Percentiles rank a stretch among this genome's conserved stretches.
Conservation (phyloP, 2,329 filamentous ascomycete genomes). For the Trichoderma cornu-damae region DNA sequence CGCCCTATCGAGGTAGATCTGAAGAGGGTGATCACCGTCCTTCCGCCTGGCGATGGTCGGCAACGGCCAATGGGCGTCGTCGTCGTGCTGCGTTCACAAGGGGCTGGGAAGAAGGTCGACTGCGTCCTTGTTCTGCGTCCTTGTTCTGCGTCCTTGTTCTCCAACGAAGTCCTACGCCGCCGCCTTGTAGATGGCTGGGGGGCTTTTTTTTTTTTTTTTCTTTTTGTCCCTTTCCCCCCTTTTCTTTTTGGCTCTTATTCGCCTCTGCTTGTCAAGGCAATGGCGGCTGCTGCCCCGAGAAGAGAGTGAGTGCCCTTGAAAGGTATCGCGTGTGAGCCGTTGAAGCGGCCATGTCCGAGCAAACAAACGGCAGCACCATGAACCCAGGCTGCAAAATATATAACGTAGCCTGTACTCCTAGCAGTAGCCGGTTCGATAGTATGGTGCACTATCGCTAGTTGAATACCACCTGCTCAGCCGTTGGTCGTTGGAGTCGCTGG, state of each 20-base stretch:
- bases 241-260: not conserved
- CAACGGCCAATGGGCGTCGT: conserved; percentile 9
- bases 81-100: conserved; percentile 14
- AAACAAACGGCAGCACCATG: not conserved
- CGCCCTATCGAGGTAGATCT: conserved; percentile 16
- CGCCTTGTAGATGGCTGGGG: conserved; percentile 1
- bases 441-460: conserved; percentile 7
- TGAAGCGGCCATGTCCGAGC: conserved; percentile 8
- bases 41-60: conserved; percentile 10
- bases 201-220: not conserved
- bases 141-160: not conserved
- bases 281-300: not conserved
- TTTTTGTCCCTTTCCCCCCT: not conserved
- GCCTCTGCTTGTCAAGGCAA: not conserved
- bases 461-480: conserved; percentile 10
- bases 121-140: not conserved
- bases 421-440: not conserved
- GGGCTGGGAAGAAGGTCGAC: not conserved
- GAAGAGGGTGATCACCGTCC: conserved; percentile 8
- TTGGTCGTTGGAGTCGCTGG: not conserved
- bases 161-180: conserved; percentile 10
- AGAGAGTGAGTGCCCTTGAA: not conserved
- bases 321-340: conserved; percentile 12
- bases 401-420: not conserved
- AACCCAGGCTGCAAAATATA: not conserved